Base-by-base conservation (phyloP, 306 rosid species). In the Castanea mollissima region DNA sequence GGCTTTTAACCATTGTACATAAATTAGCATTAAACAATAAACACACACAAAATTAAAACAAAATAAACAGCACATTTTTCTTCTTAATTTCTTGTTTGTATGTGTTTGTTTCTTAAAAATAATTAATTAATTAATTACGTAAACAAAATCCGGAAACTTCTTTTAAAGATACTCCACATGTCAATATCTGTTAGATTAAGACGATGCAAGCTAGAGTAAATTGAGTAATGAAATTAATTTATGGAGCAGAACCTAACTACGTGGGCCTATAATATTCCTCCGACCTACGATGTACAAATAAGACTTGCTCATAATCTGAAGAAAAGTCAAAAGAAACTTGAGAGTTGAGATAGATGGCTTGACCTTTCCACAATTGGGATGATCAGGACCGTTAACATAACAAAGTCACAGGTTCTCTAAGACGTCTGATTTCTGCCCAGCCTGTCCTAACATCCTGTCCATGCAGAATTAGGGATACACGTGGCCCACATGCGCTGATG, bases 351-450 rank as follows among this genome's bases (percentile, higher is more conserved):
- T 4, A 15, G 16, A 0, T 6, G 19, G 64, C 63, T 3, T 5
- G 32, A 16, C 56, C n/a, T 15, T 32, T 34, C 5, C 32, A 63
- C 13, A 74, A 3, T 4, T 59, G 0, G 9, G 72, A 31, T 25
- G 65, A 71, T 79, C 73, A 2, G 11, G 9, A 62, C 70, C 83
- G 18, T 79, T 16, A 81, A 75, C 83, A 80, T 69, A 27, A 29
- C 25, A 10, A 1, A 11, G 13, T 16, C 54, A 69, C 19, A 6
- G 60, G 55, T 55, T 27, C 55, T 57, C 71, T 51, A 8, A 16
- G 19, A 20, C 31, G 74, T 78, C 14, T 4, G 78, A 55, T 75
- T n/a, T 56, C 71, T 67, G 69, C 51, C 72, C 54, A 1, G 81
- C 74, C 57, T 16, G 49, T 21, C 62, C 69, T 4, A 6, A 31